Conservation (phyloP, 1,284 basidiomycete species). For the Fomitopsis pinicola region DNA sequence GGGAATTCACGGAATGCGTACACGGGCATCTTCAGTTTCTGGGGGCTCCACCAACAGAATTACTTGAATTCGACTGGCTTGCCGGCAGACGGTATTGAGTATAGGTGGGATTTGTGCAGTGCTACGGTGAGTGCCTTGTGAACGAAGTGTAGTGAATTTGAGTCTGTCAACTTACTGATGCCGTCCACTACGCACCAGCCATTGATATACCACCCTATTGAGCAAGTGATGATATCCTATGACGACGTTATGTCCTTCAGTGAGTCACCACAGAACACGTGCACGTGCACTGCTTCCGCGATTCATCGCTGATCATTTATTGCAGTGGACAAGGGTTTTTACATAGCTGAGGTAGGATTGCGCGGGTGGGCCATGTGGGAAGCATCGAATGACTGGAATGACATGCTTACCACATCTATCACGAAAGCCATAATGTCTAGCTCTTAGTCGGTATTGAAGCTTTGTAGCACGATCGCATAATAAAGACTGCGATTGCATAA, state of each 20-base stretch:
- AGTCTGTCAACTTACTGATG: no score
- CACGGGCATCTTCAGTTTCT: slow-evolving; percentile 38
- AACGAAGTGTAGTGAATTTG: background rate
- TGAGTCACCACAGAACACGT: slow-evolving; percentile 7
- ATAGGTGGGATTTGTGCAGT: slow-evolving; percentile 41
- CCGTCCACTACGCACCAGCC: slow-evolving; percentile 25
- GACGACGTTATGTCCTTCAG: slow-evolving; percentile 37
- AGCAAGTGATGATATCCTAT: slow-evolving; percentile 36
- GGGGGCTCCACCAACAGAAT: slow-evolving; percentile 33
- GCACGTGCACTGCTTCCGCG: no score
- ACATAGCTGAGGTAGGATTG: slow-evolving; percentile 46
- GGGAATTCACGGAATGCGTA: slow-evolving; percentile 29
- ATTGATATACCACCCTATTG: slow-evolving; percentile 40
- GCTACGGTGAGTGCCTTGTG: slow-evolving; percentile 36
- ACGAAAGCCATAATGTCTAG: background rate
- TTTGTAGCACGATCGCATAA: no score
- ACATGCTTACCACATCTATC: slow-evolving; percentile 54
- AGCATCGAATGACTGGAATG: slow-evolving; percentile 52
- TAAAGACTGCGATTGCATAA: no score
- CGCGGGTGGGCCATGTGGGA: slow-evolving; percentile 65
- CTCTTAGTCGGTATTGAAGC: no score
- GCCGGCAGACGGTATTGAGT: slow-evolving; percentile 34
- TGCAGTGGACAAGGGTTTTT: slow-evolving; percentile 49
- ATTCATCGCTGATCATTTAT: background rate
- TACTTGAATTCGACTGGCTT: slow-evolving; percentile 36